Percentiles rank a stretch among this genome's conserved stretches.
These are phyloP conservation scores for Rhodotorula graminis DNA, from an alignment of 768 basidiomycete genomes.

Conservation along the genomic window DNA sequence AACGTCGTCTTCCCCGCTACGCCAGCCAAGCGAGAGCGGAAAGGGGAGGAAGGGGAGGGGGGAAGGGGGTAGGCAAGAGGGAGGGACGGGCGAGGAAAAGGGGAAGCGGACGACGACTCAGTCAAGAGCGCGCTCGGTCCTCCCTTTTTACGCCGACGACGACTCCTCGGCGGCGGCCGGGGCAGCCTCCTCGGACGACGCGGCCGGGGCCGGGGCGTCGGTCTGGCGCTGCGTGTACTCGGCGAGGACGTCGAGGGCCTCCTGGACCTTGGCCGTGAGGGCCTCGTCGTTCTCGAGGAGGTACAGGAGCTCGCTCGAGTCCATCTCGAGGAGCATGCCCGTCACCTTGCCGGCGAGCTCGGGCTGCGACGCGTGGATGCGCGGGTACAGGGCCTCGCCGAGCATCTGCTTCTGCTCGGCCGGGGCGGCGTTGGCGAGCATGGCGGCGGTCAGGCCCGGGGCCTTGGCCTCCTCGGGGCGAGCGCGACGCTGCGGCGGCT, in stretches of 20 bases:
- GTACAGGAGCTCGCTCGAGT: slow-evolving; percentile 84
- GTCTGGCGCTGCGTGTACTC: slow-evolving; percentile 21
- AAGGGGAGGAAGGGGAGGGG: not conserved
- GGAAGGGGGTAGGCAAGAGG: slow-evolving; percentile 4
- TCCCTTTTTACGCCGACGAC: slow-evolving; percentile 16
- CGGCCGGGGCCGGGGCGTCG: not conserved
- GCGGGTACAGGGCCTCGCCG: slow-evolving; percentile 61
- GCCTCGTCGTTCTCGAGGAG: slow-evolving; percentile 76
- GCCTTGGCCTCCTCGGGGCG: slow-evolving; percentile 36
- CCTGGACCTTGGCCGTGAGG: slow-evolving; percentile 67
- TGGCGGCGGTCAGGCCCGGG: slow-evolving; percentile 57
- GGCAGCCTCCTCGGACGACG: too few species aligned
- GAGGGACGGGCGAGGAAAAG: not conserved
- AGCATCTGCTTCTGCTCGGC: slow-evolving; percentile 98
- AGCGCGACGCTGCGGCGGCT: slow-evolving; percentile 43
- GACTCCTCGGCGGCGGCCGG: slow-evolving; percentile 1
- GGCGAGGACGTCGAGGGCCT: slow-evolving; percentile 38
- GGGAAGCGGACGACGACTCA: not conserved
- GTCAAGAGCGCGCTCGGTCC: not conserved
- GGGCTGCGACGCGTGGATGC: slow-evolving; percentile 63
- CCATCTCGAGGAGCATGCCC: slow-evolving; percentile 66
- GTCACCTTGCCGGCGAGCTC: slow-evolving; percentile 98
- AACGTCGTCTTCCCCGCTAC: slow-evolving; percentile 9
- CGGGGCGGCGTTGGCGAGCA: slow-evolving; percentile 59
- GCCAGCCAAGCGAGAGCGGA: not conserved